These are phyloP conservation scores for Mortierella sp. DNA, from an alignment of 371 early-diverging fungal species.

Conservation along the genomic window DNA sequence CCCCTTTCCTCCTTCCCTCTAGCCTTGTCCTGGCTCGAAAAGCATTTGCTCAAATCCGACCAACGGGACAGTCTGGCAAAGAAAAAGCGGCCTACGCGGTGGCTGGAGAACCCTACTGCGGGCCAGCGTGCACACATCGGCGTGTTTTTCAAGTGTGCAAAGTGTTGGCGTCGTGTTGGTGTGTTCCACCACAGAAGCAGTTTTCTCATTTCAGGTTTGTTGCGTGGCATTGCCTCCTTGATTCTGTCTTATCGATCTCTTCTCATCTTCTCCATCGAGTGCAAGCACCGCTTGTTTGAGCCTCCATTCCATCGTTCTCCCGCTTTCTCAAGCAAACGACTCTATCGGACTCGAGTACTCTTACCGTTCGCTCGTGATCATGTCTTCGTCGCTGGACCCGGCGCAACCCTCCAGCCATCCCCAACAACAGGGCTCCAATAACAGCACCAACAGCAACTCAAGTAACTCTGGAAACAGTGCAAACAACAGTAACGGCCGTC, in stretches of 20 bases:
- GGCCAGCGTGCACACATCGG: no score
- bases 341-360: background rate
- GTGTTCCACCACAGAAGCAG: no score
- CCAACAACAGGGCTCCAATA: slow-evolving; percentile 16
- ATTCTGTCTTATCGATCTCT: background rate
- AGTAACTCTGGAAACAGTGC: slow-evolving; percentile 3
- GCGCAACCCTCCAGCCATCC: slow-evolving; percentile 9
- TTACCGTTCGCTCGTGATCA: slow-evolving; percentile 2
- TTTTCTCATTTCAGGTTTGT: slow-evolving; percentile 18
- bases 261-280: background rate
- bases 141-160: no score
- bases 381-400: slow-evolving; percentile 26
- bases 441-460: slow-evolving; percentile 1
- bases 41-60: no score
- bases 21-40: no score
- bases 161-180: no score
- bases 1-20: no score
- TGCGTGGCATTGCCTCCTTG: slow-evolving; percentile 18
- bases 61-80: no score
- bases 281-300: background rate
- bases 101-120: no score
- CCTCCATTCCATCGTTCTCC: background rate
- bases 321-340: background rate
- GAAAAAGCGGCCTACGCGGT: no score
- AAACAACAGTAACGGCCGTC: slow-evolving; percentile 2